These are phyloP conservation scores for Amphirosellinia nigrospora DNA, from an alignment of 495 filamentous ascomycete species.

Conservation along the genomic window DNA sequence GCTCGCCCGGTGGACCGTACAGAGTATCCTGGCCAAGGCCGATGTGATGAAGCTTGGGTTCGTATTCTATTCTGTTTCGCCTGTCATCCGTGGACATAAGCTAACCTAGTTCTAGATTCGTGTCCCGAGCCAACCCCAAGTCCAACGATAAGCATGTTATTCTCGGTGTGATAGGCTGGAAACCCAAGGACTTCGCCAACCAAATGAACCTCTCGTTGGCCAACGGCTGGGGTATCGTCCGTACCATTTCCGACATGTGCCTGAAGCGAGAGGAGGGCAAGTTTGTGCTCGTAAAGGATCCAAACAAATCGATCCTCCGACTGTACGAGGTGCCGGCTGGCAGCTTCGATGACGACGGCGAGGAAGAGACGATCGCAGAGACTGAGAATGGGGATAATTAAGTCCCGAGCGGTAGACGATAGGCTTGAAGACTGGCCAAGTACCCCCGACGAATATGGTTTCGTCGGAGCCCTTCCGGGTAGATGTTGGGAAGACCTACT, in stretches of 20 bases:
- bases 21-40: slow-evolving; percentile 92
- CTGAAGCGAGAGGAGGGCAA: slow-evolving; percentile 75
- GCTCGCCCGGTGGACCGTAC: slow-evolving; percentile 94
- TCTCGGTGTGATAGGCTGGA: slow-evolving; percentile 95
- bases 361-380: slow-evolving; percentile 46
- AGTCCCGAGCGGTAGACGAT: neutral
- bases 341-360: slow-evolving; percentile 74
- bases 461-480: neutral
- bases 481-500: neutral
- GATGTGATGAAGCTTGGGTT: slow-evolving; percentile 98
- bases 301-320: slow-evolving; percentile 91
- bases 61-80: slow-evolving; percentile 33
- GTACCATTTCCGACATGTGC: slow-evolving; percentile 93
- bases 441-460: neutral
- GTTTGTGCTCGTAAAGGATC: slow-evolving; percentile 80
- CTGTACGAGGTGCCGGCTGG: slow-evolving; percentile 88
- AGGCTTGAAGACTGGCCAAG: neutral
- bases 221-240: slow-evolving; percentile 99
- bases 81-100: neutral
- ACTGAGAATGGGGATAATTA: slow-evolving; percentile 43
- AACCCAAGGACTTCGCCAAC: slow-evolving; percentile 91
- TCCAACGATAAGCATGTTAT: slow-evolving; percentile 88
- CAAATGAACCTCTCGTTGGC: slow-evolving; percentile 97
- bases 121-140: slow-evolving; percentile 91
- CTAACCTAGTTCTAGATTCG: slow-evolving; percentile 67